These are phyloP conservation scores for Penicillium sp. DNA, from an alignment of 2,329 filamentous ascomycete species.

Conservation along the genomic window DNA sequence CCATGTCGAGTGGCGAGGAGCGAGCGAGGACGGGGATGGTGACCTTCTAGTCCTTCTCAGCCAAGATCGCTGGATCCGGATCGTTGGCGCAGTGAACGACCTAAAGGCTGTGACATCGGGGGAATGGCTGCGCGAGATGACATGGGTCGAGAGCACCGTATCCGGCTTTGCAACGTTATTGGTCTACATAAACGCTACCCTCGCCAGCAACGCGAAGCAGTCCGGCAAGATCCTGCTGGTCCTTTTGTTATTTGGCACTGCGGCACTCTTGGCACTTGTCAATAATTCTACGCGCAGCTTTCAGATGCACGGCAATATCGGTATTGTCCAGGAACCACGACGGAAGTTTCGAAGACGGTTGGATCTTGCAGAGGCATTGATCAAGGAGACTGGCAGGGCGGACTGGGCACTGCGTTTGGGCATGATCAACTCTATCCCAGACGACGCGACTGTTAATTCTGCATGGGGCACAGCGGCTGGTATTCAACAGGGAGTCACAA, in stretches of 20 bases:
- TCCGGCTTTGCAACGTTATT: not conserved
- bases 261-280: not conserved
- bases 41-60: slow-evolving; percentile 14
- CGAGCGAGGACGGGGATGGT: not conserved
- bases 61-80: slow-evolving; percentile 4
- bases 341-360: not conserved
- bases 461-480: too few species aligned
- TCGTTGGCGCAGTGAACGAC: not conserved
- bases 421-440: too few species aligned
- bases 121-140: not conserved
- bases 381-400: not conserved
- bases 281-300: not conserved
- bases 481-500: too few species aligned
- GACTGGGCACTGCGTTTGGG: not conserved
- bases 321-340: not conserved
- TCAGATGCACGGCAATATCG: slow-evolving; percentile 11
- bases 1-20: not conserved
- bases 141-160: not conserved
- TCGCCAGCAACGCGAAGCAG: not conserved
- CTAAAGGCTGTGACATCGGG: slow-evolving; percentile 9
- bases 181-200: not conserved
- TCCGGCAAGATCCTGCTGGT: not conserved
- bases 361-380: not conserved
- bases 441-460: too few species aligned
- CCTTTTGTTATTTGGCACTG: not conserved